phyloP scores from a whole-genome alignment of 305 asterid species.

The Rubia peregrina region DNA sequence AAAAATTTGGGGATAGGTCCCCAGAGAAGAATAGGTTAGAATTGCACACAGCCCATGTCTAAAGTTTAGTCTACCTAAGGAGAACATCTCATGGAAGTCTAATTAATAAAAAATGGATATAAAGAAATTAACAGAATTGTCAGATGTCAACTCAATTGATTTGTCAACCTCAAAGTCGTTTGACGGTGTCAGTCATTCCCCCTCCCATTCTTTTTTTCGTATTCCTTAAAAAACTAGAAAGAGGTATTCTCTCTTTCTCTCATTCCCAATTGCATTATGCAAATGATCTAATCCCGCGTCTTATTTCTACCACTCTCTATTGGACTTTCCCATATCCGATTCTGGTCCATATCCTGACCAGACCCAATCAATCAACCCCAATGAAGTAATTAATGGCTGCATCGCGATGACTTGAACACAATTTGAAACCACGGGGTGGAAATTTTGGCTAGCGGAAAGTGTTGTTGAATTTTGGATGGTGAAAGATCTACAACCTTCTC shows the following conservation, averaged over 20 bases:
- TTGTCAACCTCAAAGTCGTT: conserved; percentile 23
- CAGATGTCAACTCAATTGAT: conserved; percentile 11
- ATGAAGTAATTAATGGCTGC: conserved; percentile 41
- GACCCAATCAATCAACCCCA: neutral
- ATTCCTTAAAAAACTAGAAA: neutral
- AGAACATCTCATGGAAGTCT: no score
- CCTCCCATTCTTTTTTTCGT: neutral
- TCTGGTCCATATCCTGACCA: neutral
- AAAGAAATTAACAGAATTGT: neutral
- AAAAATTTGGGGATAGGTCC: no score
- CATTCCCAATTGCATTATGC: neutral
- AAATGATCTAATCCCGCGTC: conserved; percentile 15
- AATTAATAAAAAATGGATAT: no score
- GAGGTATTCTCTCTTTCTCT: neutral
- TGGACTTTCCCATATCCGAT: conserved; percentile 25
- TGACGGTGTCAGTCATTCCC: conserved; percentile 42
- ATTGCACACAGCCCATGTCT: no score
- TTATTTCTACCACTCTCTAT: neutral
- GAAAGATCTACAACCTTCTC: conserved; percentile 12
- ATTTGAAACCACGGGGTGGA: neutral
- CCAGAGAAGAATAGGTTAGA: no score
- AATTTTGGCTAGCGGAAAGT: conserved; percentile 13
- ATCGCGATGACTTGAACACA: conserved; percentile 33
- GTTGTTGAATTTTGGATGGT: neutral
- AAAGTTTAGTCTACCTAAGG: no score